These are phyloP conservation scores for Phytophthora megakarya DNA, from an alignment of 352 stramenopile species.

Conservation along the genomic window DNA sequence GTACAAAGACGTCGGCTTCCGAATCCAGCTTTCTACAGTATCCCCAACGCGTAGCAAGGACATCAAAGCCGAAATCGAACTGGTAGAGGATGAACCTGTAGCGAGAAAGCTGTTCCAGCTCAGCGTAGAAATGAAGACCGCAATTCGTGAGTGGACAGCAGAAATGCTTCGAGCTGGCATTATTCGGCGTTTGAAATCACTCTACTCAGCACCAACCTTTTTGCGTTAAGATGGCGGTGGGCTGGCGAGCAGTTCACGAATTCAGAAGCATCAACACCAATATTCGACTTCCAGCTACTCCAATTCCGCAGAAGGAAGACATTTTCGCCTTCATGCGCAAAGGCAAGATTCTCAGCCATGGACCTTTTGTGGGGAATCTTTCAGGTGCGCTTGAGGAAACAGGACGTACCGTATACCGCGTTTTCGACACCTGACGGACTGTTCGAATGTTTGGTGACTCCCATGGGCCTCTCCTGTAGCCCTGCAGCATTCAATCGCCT, in stretches of 20 bases:
- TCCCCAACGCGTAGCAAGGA: not conserved
- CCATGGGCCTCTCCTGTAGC: slow-evolving; percentile 1
- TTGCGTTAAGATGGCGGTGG: too few species aligned
- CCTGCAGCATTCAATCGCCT: too few species aligned
- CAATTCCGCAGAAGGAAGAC: too few species aligned
- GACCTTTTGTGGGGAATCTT: not conserved
- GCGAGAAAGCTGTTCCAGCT: not conserved
- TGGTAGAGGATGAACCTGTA: not conserved
- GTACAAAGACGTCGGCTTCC: slow-evolving; percentile 3
- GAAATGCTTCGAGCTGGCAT: too few species aligned
- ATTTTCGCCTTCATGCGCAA: too few species aligned
- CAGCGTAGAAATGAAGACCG: not conserved
- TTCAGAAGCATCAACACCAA: slow-evolving; percentile 6
- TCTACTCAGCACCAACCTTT: not conserved
- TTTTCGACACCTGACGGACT: not conserved
- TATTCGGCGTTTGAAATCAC: not conserved
- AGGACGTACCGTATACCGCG: not conserved
- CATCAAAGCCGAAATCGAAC: slow-evolving; percentile 6
- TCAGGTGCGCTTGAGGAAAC: not conserved
- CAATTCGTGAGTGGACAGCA: slow-evolving; percentile 5
- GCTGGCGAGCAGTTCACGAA: slow-evolving; percentile 1
- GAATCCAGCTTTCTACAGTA: not conserved
- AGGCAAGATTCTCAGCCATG: not conserved
- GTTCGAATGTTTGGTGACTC: not conserved
- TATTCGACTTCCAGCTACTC: not conserved